Percentiles rank a stretch among this genome's conserved stretches.
Evolutionary conservation across 1,284 basidiomycete species (phyloP).

Genomic region (Marasmius fiardii): DNA sequence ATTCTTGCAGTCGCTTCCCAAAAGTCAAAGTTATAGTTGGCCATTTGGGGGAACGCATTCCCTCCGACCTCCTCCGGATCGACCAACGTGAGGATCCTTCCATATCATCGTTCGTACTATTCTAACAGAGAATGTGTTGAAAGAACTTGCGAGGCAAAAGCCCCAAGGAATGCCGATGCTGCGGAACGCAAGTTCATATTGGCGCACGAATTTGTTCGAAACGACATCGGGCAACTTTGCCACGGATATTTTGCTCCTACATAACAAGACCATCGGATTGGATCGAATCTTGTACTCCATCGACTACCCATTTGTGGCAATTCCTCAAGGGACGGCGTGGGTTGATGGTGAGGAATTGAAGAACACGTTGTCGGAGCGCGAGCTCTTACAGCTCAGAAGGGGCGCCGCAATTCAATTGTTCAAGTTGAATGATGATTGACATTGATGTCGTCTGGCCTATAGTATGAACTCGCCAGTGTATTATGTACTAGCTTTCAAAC

Average conservation of each 20-base stretch:
- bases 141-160: constrained; percentile 14
- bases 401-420: constrained; percentile 26
- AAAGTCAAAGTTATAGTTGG: constrained; percentile 37
- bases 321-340: constrained; percentile 24
- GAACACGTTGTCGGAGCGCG: constrained; percentile 16
- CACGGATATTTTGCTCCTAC: constrained; percentile 35
- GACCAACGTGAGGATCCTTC: constrained; percentile 28
- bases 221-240: constrained; percentile 43
- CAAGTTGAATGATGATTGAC: constrained; percentile 20
- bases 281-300: constrained; percentile 40
- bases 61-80: constrained; percentile 38
- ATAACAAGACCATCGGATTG: constrained; percentile 35
- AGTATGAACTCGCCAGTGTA: no score
- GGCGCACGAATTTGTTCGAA: constrained; percentile 37
- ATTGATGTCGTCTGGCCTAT: no score
- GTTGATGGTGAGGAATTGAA: constrained; percentile 25
- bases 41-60: constrained; percentile 41
- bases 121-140: background rate
- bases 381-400: constrained; percentile 22
- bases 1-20: constrained; percentile 34
- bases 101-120: background rate
- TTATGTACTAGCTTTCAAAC: no score
- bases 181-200: constrained; percentile 35
- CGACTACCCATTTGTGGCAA: constrained; percentile 37
- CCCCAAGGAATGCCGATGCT: constrained; percentile 36